Percentiles rank a stretch among this genome's conserved stretches.
phyloP scores from a whole-genome alignment of 2,329 filamentous ascomycete genomes.

The Cladophialophora chaetospira region DNA sequence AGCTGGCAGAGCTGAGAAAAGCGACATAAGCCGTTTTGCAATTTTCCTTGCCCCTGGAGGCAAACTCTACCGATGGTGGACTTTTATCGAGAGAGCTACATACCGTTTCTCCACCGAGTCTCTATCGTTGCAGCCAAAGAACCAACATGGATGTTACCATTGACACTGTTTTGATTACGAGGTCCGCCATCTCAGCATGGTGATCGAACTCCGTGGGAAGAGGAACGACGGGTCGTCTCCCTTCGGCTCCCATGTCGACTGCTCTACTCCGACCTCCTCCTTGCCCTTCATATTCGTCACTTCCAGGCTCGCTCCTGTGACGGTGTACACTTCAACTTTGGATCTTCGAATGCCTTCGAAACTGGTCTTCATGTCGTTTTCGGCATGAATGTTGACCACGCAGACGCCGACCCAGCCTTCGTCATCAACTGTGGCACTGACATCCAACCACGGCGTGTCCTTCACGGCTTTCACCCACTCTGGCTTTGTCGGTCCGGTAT shows the following conservation, averaged over 20 bases:
- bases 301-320: slow-evolving; percentile 59
- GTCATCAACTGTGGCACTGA: slow-evolving; percentile 46
- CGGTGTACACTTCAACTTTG: slow-evolving; percentile 61
- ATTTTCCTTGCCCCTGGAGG: too few species aligned
- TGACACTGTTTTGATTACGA: slow-evolving; percentile 12
- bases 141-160: neutral
- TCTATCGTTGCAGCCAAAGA: neutral
- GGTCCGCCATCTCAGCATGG: slow-evolving; percentile 61
- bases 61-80: too few species aligned
- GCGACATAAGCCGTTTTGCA: too few species aligned
- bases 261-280: slow-evolving; percentile 62
- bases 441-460: slow-evolving; percentile 64
- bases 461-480: slow-evolving; percentile 50
- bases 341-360: slow-evolving; percentile 39
- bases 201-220: slow-evolving; percentile 72
- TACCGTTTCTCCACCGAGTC: neutral
- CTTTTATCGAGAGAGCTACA: neutral
- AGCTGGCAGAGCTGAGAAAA: slow-evolving; percentile 36
- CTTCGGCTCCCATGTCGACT: slow-evolving; percentile 63
- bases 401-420: slow-evolving; percentile 66
- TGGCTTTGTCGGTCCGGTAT: slow-evolving; percentile 58
- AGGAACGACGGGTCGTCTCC: slow-evolving; percentile 56
- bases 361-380: slow-evolving; percentile 57
- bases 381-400: slow-evolving; percentile 72
- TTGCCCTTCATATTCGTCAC: slow-evolving; percentile 65